These are phyloP conservation scores for Fusarium scirpi DNA, from an alignment of 2,329 filamentous ascomycete genomes.

Conservation along the genomic window DNA sequence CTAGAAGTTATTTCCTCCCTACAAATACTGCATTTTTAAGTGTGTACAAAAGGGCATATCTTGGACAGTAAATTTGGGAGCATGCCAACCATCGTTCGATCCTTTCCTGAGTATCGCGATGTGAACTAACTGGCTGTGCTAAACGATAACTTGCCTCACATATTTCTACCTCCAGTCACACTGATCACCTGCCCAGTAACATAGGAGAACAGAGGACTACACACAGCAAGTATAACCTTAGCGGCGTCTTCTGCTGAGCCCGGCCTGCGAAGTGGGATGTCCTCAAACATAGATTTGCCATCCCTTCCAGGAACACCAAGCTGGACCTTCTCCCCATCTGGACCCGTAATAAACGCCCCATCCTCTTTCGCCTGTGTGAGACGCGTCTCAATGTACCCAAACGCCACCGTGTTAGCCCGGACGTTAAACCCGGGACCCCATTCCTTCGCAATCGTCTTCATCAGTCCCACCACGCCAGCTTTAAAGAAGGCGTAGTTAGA, in stretches of 20 bases:
- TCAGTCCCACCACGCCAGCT: background rate
- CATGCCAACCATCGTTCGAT: too few species aligned
- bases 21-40: too few species aligned
- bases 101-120: accelerated
- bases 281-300: background rate
- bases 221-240: background rate
- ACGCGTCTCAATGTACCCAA: constrained; percentile 2
- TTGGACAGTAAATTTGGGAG: too few species aligned
- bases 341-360: background rate
- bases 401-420: background rate
- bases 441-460: constrained; percentile 74
- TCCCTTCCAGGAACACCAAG: background rate
- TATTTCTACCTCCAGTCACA: background rate
- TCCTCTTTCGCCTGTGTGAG: background rate
- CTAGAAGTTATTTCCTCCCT: too few species aligned
- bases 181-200: background rate
- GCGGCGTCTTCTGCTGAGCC: background rate
- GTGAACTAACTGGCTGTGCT: background rate
- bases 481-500: background rate
- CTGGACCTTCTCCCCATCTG: background rate
- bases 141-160: background rate
- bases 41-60: too few species aligned
- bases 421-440: constrained; percentile 63
- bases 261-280: background rate
- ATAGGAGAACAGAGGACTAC: background rate